phyloP scores from a whole-genome alignment of 2,329 filamentous ascomycete species.

The Monilinia polystroma region DNA sequence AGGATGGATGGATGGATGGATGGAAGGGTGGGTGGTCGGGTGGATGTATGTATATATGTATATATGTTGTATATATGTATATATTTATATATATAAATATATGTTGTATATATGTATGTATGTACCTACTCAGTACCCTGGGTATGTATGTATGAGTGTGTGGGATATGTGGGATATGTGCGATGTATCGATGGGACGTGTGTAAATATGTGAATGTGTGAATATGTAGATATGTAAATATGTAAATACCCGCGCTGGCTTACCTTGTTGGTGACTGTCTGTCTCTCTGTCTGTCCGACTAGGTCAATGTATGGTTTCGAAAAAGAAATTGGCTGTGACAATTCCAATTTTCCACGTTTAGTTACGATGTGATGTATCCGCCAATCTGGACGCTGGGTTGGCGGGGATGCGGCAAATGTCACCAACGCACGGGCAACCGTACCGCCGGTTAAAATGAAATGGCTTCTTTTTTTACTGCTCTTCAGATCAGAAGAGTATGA shows the following conservation, averaged over 20 bases:
- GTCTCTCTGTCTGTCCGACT: too few species aligned
- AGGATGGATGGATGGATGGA: not conserved
- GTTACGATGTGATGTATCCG: slow-evolving; percentile 28
- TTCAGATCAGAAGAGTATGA: slow-evolving; percentile 3
- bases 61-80: not conserved
- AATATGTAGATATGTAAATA: slow-evolving; percentile 36
- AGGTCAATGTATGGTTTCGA: slow-evolving; percentile 11
- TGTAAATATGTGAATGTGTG: not conserved
- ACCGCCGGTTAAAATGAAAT: slow-evolving; percentile 31
- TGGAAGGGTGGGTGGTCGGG: not conserved
- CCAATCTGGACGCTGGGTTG: slow-evolving; percentile 36
- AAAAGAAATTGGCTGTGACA: slow-evolving; percentile 7
- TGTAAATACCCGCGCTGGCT: slow-evolving; percentile 35
- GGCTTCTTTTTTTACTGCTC: slow-evolving; percentile 5
- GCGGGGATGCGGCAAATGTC: slow-evolving; percentile 29
- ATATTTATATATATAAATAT: too few species aligned
- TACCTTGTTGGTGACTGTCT: slow-evolving; percentile 26
- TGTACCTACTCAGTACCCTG: not conserved
- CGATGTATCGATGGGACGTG: not conserved
- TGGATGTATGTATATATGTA: not conserved
- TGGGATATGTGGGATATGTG: too few species aligned
- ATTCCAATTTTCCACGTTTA: slow-evolving; percentile 29
- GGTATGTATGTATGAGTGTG: slow-evolving; percentile 9
- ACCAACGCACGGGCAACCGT: slow-evolving; percentile 36
- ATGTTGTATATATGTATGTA: slow-evolving; percentile 3